Evolutionary conservation across 305 asterid species (phyloP).

Genomic region (Lippia alba): DNA sequence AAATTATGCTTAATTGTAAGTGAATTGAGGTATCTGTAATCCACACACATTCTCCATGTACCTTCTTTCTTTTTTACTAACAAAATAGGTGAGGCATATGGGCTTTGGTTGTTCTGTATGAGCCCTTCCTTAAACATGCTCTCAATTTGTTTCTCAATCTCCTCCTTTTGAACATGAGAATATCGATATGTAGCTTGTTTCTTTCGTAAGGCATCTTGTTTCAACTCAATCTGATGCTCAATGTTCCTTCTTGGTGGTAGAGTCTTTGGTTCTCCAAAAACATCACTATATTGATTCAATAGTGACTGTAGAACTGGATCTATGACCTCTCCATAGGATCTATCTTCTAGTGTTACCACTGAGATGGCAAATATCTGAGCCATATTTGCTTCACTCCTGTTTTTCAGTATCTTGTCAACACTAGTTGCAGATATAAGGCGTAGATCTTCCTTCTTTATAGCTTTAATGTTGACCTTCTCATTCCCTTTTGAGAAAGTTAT

Average conservation of each 20-base stretch:
- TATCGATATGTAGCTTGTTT: neutral
- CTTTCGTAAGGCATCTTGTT: neutral
- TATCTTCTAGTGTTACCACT: too few species aligned
- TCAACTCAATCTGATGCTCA: neutral
- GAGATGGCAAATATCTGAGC: too few species aligned
- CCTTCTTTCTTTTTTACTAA: neutral
- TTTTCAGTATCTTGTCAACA: too few species aligned
- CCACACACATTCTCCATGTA: neutral
- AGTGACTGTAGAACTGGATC: neutral
- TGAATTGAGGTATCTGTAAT: too few species aligned
- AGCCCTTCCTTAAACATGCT: neutral
- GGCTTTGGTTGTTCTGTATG: neutral
- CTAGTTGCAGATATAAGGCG: too few species aligned
- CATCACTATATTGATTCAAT: neutral
- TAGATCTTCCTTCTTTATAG: too few species aligned
- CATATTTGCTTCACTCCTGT: too few species aligned
- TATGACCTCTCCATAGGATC: too few species aligned
- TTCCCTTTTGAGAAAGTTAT: too few species aligned
- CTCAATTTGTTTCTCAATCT: neutral
- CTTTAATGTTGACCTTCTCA: too few species aligned
- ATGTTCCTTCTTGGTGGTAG: neutral
- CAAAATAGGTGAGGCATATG: neutral
- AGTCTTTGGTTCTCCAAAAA: neutral
- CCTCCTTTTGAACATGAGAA: neutral
- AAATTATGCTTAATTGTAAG: too few species aligned